Percentiles rank a stretch among this genome's conserved stretches.
These are phyloP conservation scores for Cicer judaicum DNA, from an alignment of 306 rosid species.

Conservation along the genomic window DNA sequence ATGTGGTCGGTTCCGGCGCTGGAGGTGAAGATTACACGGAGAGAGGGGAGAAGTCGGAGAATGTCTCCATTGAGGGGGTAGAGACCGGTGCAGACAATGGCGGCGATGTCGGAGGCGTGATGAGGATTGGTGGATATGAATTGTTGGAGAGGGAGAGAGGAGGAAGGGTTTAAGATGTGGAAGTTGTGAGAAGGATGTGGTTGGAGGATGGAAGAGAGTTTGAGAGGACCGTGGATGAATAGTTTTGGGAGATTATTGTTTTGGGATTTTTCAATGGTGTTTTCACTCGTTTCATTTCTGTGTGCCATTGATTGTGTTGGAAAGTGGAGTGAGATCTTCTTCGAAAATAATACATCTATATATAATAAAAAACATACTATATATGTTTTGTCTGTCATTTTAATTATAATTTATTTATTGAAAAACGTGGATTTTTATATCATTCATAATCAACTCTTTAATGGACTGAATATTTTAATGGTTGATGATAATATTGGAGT, in stretches of 20 bases:
- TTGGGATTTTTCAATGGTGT: background rate
- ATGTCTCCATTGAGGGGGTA: constrained; percentile 13
- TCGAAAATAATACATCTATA: too few species aligned
- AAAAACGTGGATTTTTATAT: too few species aligned
- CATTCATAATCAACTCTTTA: too few species aligned
- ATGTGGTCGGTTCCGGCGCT: constrained; percentile 52
- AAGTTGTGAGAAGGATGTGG: constrained; percentile 7
- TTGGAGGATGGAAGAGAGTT: background rate
- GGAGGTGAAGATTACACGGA: constrained; percentile 45
- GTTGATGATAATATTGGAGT: too few species aligned
- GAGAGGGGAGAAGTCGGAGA: constrained; percentile 45
- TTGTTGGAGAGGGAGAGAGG: background rate
- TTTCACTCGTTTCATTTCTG: background rate
- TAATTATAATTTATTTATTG: too few species aligned
- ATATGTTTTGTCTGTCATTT: too few species aligned
- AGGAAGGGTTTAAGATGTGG: background rate
- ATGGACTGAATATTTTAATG: too few species aligned
- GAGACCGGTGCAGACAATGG: background rate
- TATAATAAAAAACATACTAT: too few species aligned
- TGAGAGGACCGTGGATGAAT: background rate
- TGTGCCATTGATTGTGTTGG: background rate
- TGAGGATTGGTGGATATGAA: constrained; percentile 16
- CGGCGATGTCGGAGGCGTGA: constrained; percentile 38
- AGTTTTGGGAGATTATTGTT: constrained; percentile 11
- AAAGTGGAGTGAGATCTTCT: too few species aligned